These are phyloP conservation scores for Psophocarpus tetragonolobus DNA, from an alignment of 306 rosid species.

Conservation along the genomic window DNA sequence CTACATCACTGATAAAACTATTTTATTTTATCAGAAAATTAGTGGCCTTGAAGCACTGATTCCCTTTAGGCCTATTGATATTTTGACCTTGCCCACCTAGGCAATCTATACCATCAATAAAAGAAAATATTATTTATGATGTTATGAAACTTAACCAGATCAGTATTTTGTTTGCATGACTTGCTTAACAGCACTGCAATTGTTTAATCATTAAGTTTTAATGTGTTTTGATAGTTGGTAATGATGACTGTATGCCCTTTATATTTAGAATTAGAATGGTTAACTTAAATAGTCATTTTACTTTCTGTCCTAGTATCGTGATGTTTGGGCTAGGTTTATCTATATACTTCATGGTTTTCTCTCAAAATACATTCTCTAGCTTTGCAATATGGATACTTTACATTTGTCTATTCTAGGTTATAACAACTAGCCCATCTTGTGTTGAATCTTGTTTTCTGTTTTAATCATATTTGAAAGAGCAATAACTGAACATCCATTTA, in stretches of 20 bases:
- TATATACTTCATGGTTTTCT: neutral
- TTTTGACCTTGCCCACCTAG: neutral
- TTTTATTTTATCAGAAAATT: neutral
- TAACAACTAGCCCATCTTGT: neutral
- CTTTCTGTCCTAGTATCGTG: neutral
- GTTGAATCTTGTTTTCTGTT: slow-evolving; percentile 11
- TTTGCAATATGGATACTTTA: neutral
- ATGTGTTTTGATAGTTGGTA: neutral
- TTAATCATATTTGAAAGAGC: slow-evolving; percentile 7
- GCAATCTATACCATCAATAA: neutral
- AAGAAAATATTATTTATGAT: neutral
- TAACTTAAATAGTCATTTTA: neutral
- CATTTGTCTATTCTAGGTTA: slow-evolving; percentile 5
- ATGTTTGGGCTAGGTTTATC: slow-evolving; percentile 11
- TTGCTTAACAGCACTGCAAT: neutral
- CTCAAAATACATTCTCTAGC: slow-evolving; percentile 2
- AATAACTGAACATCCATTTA: neutral
- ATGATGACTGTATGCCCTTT: neutral
- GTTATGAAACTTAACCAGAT: neutral
- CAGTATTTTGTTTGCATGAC: slow-evolving; percentile 12
- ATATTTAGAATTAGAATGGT: neutral
- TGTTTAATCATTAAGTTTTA: neutral
- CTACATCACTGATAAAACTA: neutral
- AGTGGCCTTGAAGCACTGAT: slow-evolving; percentile 8
- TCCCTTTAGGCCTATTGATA: slow-evolving; percentile 23